Base-by-base conservation (phyloP, 2,329 filamentous ascomycete genomes). In the Aureobasidium uvarum region DNA sequence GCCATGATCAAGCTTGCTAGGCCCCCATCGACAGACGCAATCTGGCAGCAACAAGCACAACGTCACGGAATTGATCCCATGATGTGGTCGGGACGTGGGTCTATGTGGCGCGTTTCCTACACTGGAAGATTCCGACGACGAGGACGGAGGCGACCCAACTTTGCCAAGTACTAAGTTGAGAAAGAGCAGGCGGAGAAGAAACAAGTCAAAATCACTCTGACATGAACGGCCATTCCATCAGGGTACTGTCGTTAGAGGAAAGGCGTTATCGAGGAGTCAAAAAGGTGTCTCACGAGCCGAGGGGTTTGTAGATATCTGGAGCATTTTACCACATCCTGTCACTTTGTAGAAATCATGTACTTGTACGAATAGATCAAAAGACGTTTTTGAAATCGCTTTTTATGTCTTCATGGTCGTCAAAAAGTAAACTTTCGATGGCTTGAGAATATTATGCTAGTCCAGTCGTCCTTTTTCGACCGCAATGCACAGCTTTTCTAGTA, bases 261-360 rank as follows among this genome's bases (percentile, higher is more conserved):
- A 16, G 52, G 52, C 36, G 52, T 55, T 41, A 41, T 55, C 52
- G 28, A 55, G 52, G 52, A 41, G 52, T 55, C 5, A 28, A 55
- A 25, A 41, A 41, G 52, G 52, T 14, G 28, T 54, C 31, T 54
- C n/a, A 54, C 18, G 50, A 54, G 50, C 28, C 31, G 11, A 20
- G 2, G n/a, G 50, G n/a, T 10, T 20, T 36, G 28, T 54, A 38
- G 3, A 36, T 54, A 54, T 54, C 2, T n/a, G 36, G 23, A 41
- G 13, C 52, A 38, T 48, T 38, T 38, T 36, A 25, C 33, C 28
- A 2, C 16, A 36, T 36, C 38, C 23, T 5, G 31, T 39, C 51
- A 55, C 33, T 39, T 8, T 55, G 51, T 54, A 41, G 20, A 55
- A 38, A 25, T 18, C 28, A 39, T 41, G 52, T 55, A 55, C n/a